These are phyloP conservation scores for Phyllosticta capitalensis DNA, from an alignment of 2,329 filamentous ascomycete genomes.

Conservation along the genomic window DNA sequence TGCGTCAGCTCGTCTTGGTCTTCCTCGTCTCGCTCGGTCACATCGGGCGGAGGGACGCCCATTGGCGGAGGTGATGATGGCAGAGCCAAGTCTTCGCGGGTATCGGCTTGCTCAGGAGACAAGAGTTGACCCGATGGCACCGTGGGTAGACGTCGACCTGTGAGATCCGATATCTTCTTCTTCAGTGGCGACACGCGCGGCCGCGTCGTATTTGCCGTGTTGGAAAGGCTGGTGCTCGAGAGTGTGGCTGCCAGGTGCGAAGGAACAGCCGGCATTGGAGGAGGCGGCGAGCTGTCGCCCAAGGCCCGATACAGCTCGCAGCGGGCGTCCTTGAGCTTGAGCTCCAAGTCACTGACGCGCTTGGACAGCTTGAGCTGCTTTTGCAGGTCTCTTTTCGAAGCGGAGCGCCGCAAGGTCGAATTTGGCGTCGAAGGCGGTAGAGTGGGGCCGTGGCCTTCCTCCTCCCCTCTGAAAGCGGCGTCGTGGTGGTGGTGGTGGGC, in stretches of 20 bases:
- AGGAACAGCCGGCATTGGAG: constrained; percentile 23
- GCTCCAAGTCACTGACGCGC: constrained; percentile 51
- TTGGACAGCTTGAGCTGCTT: constrained; percentile 49
- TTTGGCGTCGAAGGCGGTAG: neutral
- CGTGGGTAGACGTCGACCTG: constrained; percentile 19
- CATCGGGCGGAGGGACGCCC: neutral
- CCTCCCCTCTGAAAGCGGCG: constrained; percentile 9
- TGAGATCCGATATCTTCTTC: neutral
- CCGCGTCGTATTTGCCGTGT: neutral
- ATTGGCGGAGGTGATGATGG: neutral
- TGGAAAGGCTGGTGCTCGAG: neutral
- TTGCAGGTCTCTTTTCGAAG: constrained; percentile 47
- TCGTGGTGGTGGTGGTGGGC: neutral
- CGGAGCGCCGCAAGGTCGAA: constrained; percentile 33
- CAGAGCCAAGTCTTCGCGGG: neutral
- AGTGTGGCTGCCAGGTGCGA: constrained; percentile 13
- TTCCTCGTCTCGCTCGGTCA: neutral
- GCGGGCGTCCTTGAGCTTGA: constrained; percentile 46
- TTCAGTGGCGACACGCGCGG: neutral
- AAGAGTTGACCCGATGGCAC: constrained; percentile 31
- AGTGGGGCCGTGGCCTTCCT: neutral
- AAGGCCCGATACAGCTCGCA: constrained; percentile 44
- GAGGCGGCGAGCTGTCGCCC: constrained; percentile 25
- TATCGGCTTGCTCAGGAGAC: constrained; percentile 18
- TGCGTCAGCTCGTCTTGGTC: neutral